Base-by-base conservation (phyloP, 192 early-diverging fungal genomes). In the Gaertneriomyces semiglobifer region DNA sequence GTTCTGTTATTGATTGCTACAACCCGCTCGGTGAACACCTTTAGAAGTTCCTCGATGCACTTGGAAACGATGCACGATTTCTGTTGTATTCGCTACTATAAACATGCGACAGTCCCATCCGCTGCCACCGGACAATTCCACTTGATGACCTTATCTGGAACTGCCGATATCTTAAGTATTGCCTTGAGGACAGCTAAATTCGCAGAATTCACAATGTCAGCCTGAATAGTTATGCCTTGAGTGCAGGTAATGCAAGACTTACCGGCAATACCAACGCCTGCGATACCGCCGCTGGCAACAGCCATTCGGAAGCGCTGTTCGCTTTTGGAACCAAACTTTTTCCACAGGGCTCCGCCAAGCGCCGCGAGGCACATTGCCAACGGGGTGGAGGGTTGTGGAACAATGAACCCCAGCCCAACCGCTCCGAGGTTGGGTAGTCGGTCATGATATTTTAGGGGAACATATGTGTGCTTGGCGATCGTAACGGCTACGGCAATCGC, bases 211-310 rank as follows among this genome's bases (percentile, higher is more conserved):
- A 20, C n/a, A 20, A 52, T 52, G 50, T 33, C 25, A 33, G 2
- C 25, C 25, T 33, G 25, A 33, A 33, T 33, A 0, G 25, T 33
- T 33, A 33, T 33, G 2, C 25, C 25, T 33, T 33, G 25, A 33
- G 25, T 33, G 25, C 25, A 33, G 25, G 25, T 33, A 33, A 33
- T 33, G 25, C 25, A 33, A 33, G 25, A 52, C 57, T 20, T 58
- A 58, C 57, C 57, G 8, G 60, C 60, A 62, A 62, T 45, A n/a
- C 60, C 60, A 25, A 62, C 60, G 16, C 60, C 60, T 16, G 60
- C 60, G 25, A 62, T 62, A n/a, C 42, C 60, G n/a, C 60, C 60
- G 12, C 60, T 62, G 42, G 60, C 60, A 16, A 62, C 60, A 8
- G 42, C 44, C 20, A 62, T 48, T 48, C 60, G 43, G 38, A 20